Percentiles rank a stretch among this genome's conserved stretches.
Conservation (phyloP, 306 rosid species). For the Hippophae tibetana region DNA sequence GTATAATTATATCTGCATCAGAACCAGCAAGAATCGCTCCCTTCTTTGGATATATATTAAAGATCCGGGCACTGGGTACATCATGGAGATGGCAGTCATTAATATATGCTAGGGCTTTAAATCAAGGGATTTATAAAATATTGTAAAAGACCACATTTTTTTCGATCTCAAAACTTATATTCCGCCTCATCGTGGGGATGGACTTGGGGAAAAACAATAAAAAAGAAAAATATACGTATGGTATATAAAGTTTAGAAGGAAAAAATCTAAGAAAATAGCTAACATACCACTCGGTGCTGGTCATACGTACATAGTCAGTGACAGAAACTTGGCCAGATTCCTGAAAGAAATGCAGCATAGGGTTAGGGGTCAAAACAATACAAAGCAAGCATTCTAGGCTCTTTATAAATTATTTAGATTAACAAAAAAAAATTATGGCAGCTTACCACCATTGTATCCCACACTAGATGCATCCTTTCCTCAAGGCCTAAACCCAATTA, state of each 20-base stretch:
- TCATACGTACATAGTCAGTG: slow-evolving; percentile 70
- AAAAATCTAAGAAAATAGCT: slow-evolving; percentile 1
- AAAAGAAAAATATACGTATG: no score
- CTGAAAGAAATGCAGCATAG: slow-evolving; percentile 25
- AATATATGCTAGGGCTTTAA: slow-evolving; percentile 8
- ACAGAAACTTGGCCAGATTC: slow-evolving; percentile 88
- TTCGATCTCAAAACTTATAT: slow-evolving; percentile 10
- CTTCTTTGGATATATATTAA: slow-evolving; percentile 89
- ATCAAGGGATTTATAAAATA: slow-evolving; percentile 3
- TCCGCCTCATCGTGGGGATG: no score
- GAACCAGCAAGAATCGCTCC: slow-evolving; percentile 70
- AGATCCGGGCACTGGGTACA: slow-evolving; percentile 69
- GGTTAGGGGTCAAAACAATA: background rate
- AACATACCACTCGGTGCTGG: slow-evolving; percentile 82
- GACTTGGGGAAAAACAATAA: no score
- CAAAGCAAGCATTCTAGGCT: slow-evolving; percentile 7
- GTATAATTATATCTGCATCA: slow-evolving; percentile 91
- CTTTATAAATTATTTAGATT: slow-evolving; percentile 6
- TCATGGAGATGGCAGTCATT: slow-evolving; percentile 9
- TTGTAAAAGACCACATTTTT: background rate
- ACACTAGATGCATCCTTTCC: slow-evolving; percentile 91
- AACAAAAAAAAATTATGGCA: slow-evolving; percentile 15
- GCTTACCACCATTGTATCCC: slow-evolving; percentile 95
- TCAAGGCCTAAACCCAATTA: slow-evolving; percentile 56
- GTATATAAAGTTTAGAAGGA: background rate